Conservation (phyloP, 352 stramenopile genomes). For the Phytophthora vignae region DNA sequence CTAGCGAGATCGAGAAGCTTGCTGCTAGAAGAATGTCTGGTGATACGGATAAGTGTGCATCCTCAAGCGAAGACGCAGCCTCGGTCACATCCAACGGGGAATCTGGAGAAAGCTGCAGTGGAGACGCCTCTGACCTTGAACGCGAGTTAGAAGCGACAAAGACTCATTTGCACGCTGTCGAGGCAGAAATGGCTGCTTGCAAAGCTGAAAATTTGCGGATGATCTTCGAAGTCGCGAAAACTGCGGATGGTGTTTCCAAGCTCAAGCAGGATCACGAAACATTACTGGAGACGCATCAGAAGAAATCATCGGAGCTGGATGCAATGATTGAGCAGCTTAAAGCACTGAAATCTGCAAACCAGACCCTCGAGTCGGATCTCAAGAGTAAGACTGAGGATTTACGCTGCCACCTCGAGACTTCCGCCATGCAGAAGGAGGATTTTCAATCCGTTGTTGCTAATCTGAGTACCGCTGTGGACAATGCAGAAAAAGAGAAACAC, state of each 20-base stretch:
- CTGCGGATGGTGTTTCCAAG: constrained; percentile 62
- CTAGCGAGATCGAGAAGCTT: constrained; percentile 30
- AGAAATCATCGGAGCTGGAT: constrained; percentile 47
- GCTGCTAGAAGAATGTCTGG: constrained; percentile 15
- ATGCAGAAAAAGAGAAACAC: constrained; percentile 34
- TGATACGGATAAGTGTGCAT: constrained; percentile 20
- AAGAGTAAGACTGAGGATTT: constrained; percentile 33
- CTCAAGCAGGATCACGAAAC: constrained; percentile 70
- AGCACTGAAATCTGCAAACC: constrained; percentile 34
- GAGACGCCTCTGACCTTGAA: constrained; percentile 19
- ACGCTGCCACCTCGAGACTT: constrained; percentile 29
- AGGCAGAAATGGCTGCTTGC: constrained; percentile 62
- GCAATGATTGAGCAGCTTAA: constrained; percentile 38
- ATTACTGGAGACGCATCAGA: constrained; percentile 43
- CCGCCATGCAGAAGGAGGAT: constrained; percentile 51
- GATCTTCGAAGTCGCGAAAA: constrained; percentile 81
- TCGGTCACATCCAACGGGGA: constrained; percentile 29
- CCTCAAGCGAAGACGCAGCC: constrained; percentile 20
- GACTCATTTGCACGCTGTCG: constrained; percentile 40
- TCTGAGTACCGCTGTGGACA: constrained; percentile 26
- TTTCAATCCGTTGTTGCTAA: constrained; percentile 38
- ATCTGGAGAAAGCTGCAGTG: constrained; percentile 23
- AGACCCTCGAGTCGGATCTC: constrained; percentile 39
- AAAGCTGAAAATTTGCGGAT: constrained; percentile 81
- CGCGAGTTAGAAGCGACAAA: constrained; percentile 45